Evolutionary conservation across 495 filamentous ascomycete genomes (phyloP), one percentile per base, ranked within the genome.

Genomic region (Aspergillus saccharolyticus): DNA sequence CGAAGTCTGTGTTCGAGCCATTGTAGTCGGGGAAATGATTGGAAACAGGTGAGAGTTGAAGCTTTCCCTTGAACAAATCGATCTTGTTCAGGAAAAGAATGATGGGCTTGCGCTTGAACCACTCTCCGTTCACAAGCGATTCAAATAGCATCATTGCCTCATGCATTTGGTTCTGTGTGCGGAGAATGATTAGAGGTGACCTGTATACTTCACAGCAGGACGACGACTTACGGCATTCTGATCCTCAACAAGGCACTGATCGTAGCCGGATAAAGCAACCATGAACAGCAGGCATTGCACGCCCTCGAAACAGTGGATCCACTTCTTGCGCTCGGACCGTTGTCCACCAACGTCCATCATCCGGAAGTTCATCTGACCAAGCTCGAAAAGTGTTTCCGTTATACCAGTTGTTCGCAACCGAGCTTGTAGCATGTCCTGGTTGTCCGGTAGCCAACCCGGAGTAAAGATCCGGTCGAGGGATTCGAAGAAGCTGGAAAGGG

Each of bases 341-440:
- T 98, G 94, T 52, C 94, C 94, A 64, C 94, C 94, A 57, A 98
- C 94, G 66, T 98, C 94, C 77, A 97, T 97, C 94, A 98, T 98
- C 52, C 91, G 86, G 72, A 97, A 98, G 61, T 93, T 97, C 70
- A 97, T 84, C 61, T 92, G 85, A 24, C 93, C 92, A 20, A 97
- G 80, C 70, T 96, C 92, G 74, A 98, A 98, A 57, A 95, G 78
- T 0, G 94, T 97, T 72, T 98, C 94, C 42, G 91, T 98, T 59
- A 98, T 98, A 65, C 94, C 94, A 8, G 94, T 97, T 17, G 93
- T 97, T 62, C 92, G 83, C 70, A 97, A 75, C 65, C 94, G 85
- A 25, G 94, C 95, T 50, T 94, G 89, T 28, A 98, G 80, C 58
- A 98, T 86, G 73, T 98, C 94, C 74, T 98, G 94, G 66, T 98